Evolutionary conservation across 2,329 filamentous ascomycete species (phyloP).

Genomic region (Fusarium coffeatum): DNA sequence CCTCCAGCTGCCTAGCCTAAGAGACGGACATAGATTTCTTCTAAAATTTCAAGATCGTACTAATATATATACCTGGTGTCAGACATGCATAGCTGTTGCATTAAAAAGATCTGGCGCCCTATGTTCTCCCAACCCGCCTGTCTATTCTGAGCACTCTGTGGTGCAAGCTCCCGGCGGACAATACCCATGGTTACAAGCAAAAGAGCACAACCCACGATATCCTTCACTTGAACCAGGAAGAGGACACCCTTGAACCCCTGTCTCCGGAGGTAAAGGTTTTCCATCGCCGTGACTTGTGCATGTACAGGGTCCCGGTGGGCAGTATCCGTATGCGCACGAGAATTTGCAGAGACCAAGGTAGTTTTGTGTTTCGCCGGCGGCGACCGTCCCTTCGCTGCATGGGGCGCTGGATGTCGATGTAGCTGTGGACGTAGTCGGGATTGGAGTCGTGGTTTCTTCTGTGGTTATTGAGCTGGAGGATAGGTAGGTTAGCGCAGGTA

Average conservation of each 20-base stretch:
- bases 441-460: background rate
- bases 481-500: no score
- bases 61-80: no score
- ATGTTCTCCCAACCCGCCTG: no score
- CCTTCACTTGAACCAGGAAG: constrained; percentile 8
- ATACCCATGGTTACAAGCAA: constrained; percentile 24
- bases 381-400: constrained; percentile 20
- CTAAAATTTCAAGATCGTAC: no score
- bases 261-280: background rate
- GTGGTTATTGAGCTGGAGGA: no score
- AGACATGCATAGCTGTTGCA: no score
- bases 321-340: constrained; percentile 27
- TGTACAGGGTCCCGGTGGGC: constrained; percentile 20
- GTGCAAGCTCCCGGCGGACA: constrained; percentile 12
- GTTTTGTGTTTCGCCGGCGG: constrained; percentile 14
- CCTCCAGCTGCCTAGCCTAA: background rate
- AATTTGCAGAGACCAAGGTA: constrained; percentile 27
- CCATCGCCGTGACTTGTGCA: background rate
- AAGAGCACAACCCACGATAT: constrained; percentile 13
- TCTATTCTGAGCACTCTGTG: constrained; percentile 4
- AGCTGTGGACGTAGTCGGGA: background rate
- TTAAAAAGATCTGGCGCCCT: no score
- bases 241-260: constrained; percentile 6
- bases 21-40: no score
- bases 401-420: background rate